Evolutionary conservation across 2,329 filamentous ascomycete species (phyloP).

Genomic region (Xylariaceae sp.): DNA sequence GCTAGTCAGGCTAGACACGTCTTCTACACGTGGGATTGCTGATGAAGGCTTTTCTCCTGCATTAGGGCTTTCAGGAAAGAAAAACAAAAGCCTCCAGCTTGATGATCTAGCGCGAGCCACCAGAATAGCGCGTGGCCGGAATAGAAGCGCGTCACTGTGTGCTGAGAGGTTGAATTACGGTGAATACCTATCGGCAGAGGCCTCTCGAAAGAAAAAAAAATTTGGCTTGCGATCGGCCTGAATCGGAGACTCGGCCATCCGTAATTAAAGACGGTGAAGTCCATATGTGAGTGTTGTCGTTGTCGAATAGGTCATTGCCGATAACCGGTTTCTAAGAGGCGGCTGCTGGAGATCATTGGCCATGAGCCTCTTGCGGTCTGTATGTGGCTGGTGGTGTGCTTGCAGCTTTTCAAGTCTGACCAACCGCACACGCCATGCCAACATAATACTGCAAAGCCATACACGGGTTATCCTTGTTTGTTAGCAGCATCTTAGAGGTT

Average conservation of each 20-base stretch:
- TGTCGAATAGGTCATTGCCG: background rate
- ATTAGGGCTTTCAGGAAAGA: too few relatives aligned
- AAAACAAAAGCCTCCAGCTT: too few relatives aligned
- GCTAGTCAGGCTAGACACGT: too few relatives aligned
- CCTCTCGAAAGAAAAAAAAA: too few relatives aligned
- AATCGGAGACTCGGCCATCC: too few relatives aligned
- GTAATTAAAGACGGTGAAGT: slow-evolving; percentile 2
- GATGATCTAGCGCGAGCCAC: slow-evolving; percentile 10
- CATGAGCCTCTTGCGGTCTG: too few relatives aligned
- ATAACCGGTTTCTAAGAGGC: background rate
- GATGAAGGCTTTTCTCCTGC: too few relatives aligned
- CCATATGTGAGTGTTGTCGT: background rate
- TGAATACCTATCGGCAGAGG: too few relatives aligned
- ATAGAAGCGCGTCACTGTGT: too few relatives aligned
- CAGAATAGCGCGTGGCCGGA: background rate
- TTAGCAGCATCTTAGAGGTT: slow-evolving; percentile 1
- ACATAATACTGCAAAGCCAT: background rate
- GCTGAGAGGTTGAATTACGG: too few relatives aligned
- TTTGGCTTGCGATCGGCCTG: too few relatives aligned
- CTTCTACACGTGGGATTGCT: too few relatives aligned
- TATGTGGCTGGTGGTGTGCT: background rate
- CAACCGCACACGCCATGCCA: background rate
- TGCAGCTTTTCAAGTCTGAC: background rate
- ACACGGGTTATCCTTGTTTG: background rate
- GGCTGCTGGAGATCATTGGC: background rate